Evolutionary conservation across 306 rosid species (phyloP).

Genomic region (Quercus bicolor): DNA sequence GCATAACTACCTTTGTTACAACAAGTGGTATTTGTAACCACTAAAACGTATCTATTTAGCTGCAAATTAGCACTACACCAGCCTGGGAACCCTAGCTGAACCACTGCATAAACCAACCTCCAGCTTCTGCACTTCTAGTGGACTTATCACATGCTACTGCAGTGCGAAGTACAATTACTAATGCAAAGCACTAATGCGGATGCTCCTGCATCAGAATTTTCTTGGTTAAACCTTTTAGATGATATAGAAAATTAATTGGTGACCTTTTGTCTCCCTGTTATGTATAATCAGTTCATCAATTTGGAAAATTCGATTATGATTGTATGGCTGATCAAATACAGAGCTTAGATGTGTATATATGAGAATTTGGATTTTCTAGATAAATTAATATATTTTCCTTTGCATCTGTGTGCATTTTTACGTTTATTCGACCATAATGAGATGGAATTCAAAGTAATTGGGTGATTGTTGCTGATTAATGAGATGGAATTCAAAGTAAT

Average conservation of each 20-base stretch:
- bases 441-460: not conserved
- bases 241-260: not conserved
- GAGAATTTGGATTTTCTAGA: not conserved
- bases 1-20: no score
- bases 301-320: not conserved
- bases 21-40: no score
- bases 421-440: not conserved
- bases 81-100: no score
- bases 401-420: not conserved
- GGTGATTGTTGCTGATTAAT: not conserved
- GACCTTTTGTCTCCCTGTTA: not conserved
- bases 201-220: not conserved
- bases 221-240: not conserved
- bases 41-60: no score
- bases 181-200: no score
- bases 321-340: not conserved
- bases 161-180: no score
- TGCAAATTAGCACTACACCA: no score
- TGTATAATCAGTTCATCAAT: not conserved
- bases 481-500: not conserved
- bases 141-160: no score
- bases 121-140: no score
- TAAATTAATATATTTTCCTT: not conserved
- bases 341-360: not conserved
- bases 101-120: no score